Conservation (phyloP, 345 rosid genomes). For the Murraya paniculata region DNA sequence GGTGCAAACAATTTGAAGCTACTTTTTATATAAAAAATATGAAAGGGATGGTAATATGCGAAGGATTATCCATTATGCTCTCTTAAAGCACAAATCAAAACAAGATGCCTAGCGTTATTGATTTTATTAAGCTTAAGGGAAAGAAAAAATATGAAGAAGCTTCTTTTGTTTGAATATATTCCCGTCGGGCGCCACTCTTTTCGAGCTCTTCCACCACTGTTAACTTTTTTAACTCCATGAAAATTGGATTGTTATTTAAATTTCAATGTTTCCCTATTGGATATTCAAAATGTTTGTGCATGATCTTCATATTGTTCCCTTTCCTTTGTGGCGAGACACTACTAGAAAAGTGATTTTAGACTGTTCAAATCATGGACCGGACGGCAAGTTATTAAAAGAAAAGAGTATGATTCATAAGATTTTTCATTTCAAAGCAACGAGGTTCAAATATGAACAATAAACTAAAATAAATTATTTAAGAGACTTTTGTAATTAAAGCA, state of each 20-base stretch:
- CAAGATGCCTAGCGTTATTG: not conserved
- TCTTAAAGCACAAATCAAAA: not conserved
- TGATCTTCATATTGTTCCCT: too few species aligned
- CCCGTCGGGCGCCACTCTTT: not conserved
- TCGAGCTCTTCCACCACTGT: not conserved
- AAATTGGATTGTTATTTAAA: not conserved
- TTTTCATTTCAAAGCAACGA: too few species aligned
- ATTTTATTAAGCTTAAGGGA: not conserved
- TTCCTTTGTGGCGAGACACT: too few species aligned
- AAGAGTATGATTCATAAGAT: too few species aligned
- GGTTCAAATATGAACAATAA: too few species aligned
- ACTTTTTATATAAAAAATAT: too few species aligned
- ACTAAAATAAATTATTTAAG: too few species aligned
- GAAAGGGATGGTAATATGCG: slow-evolving; percentile 9
- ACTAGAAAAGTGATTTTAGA: too few species aligned
- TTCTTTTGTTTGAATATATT: slow-evolving; percentile 6
- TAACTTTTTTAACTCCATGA: not conserved
- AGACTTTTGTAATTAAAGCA: too few species aligned
- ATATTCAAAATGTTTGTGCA: not conserved
- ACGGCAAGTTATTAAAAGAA: too few species aligned
- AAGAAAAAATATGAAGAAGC: not conserved
- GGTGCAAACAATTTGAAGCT: not conserved
- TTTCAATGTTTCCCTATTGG: not conserved
- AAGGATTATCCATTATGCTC: slow-evolving; percentile 4
- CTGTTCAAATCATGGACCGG: too few species aligned